Evolutionary conservation across 257 asterid species (phyloP), one percentile per base, ranked within the genome.

Genomic region (Nicotiana knightiana): DNA sequence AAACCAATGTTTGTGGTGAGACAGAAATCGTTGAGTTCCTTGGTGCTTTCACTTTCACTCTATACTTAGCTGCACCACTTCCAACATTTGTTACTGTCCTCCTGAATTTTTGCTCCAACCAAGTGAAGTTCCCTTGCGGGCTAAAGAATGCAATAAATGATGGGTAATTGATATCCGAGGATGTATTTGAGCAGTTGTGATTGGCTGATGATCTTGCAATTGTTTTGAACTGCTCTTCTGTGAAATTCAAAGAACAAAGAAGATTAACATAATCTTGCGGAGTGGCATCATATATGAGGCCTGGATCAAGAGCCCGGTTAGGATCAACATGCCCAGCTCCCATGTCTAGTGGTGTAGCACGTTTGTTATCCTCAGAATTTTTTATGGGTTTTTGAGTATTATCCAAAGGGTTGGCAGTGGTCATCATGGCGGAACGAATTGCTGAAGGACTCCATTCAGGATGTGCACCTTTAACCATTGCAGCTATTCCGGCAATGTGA

Each of bases 401-500:
- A 37, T 89, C 91, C 21, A 82, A 33, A 0, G 81, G 84, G 16
- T 85, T 84, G 0, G 91, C 89, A 0, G 89, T 89, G 2, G 91
- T 89, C 28, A 85, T 39, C 87, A 89, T 87, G 82, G 91, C 90
- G 0, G 91, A 89, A 6, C 89, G 84, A 21, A 89, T 85, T 1
- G 91, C 90, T 0, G 90, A 87, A 0, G 90, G 91, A 32, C 90
- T 89, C 91, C 90, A 89, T 8, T 89, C 91, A 0, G 90, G 90
- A 30, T 87, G 89, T 5, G 90, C 90, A 3, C 91, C 90, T 37
- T 67, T 85, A 30, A 89, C 89, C 30, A 89, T 81, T 16, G 89
- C 88, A 3, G 87, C 91, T 1, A 89, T 64, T 5, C 91, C 91
- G 0, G 90, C 78, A 16, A 89, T 85, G 33, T 89, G 91, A 24